Evolutionary conservation across 2,329 filamentous ascomycete genomes (phyloP), one percentile per base, ranked within the genome.

Genomic region (Raffaelea arxii): DNA sequence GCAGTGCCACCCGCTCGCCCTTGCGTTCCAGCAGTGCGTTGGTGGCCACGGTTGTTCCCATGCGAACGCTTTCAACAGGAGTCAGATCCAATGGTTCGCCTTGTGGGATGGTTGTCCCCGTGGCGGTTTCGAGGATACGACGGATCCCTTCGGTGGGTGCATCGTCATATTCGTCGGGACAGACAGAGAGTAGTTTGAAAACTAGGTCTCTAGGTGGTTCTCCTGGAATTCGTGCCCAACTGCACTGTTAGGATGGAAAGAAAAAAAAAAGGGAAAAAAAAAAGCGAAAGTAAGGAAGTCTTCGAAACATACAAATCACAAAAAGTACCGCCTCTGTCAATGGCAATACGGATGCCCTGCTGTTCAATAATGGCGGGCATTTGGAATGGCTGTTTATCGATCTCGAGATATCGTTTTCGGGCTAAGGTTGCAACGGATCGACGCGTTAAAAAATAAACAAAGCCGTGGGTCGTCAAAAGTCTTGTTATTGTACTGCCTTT

Each of bases 121-220:
- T 45, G 10, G 49, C 49, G 12, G 43, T 19, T 37, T 54, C 51
- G 25, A 58, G 43, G n/a, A 14, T 70, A 71, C 62, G 82, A 78
- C 47, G 65, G 50, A 84, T 84, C 36, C 80, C 80, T 65, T 84
- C 81, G 14, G 82, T 67, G 0, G 81, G 80, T 2, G 81, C 81
- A 64, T 85, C 81, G 42, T 76, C 65, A 59, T 85, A 84, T 59
- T 84, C 82, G 23, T 68, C 64, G 0, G 80, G 81, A 54, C 84
- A 80, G 52, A 80, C 79, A 1, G 80, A 84, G 23, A 84, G 71
- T 1, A 84, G 69, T 61, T 85, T 85, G 61, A 85, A 80, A 44
- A 84, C 61, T 27, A 83, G 68, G 55, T 84, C 60, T 83, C 78
- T 7, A 7, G 25, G 60, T 77, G 70, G 68, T 16, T 30, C 16